Evolutionary conservation across 2,329 filamentous ascomycete genomes (phyloP).

Genomic region (Hymenoscyphus fraxineus): DNA sequence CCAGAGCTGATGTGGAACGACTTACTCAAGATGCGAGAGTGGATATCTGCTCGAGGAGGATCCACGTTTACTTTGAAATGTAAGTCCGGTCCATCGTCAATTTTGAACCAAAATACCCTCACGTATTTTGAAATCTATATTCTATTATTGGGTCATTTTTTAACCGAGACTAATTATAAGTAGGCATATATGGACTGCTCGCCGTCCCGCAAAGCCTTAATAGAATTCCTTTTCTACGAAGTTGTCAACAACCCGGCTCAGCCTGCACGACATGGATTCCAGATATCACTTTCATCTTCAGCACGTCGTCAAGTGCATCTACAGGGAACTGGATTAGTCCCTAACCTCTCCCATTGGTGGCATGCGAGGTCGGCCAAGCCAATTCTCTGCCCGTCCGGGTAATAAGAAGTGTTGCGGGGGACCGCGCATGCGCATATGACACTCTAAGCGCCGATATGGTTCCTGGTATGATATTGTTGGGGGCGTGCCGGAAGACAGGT

Average conservation of each 20-base stretch:
- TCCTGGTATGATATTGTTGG: not conserved
- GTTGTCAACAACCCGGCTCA: not conserved
- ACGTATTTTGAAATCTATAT: not conserved
- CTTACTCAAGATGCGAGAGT: constrained; percentile 60
- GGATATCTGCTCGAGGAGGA: constrained; percentile 65
- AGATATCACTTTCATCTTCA: not conserved
- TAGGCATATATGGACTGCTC: constrained; percentile 34
- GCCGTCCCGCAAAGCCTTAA: constrained; percentile 20
- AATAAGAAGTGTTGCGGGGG: no score
- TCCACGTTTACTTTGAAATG: constrained; percentile 73
- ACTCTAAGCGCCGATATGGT: constrained; percentile 21
- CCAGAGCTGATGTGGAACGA: constrained; percentile 56
- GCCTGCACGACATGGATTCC: not conserved
- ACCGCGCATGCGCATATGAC: constrained; percentile 16
- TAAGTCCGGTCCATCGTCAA: constrained; percentile 43
- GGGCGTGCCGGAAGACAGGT: constrained; percentile 7
- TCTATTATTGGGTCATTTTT: not conserved
- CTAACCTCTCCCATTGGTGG: not conserved
- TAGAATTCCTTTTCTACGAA: not conserved
- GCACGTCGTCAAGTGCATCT: not conserved
- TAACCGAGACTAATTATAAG: constrained; percentile 8
- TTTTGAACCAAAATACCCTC: not conserved
- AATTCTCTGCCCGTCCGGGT: not conserved
- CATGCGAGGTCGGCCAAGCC: not conserved
- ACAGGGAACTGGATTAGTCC: not conserved